Percentiles rank a stretch among this genome's conserved stretches.
These are phyloP conservation scores for Diaporthe nobilis DNA, from an alignment of 2,329 filamentous ascomycete genomes.

Conservation along the genomic window DNA sequence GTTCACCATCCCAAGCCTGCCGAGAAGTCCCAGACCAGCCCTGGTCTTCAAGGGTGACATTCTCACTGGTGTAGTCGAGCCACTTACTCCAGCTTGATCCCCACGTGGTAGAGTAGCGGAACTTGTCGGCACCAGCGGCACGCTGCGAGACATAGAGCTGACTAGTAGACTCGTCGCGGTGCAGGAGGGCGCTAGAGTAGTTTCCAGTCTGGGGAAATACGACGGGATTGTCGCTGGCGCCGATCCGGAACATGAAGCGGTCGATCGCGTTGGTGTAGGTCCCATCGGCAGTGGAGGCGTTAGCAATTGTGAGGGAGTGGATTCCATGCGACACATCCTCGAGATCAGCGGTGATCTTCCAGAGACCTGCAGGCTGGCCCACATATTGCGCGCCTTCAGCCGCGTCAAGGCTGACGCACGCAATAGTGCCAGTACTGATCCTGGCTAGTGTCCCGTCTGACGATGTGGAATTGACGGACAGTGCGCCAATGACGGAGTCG, in stretches of 20 bases:
- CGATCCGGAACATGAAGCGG: conserved; percentile 73
- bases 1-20: conserved; percentile 37
- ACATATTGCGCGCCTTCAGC: conserved; percentile 55
- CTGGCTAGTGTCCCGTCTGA: conserved; percentile 57
- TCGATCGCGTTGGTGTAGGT: conserved; percentile 67
- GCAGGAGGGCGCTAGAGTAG: conserved; percentile 68
- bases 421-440: conserved; percentile 59
- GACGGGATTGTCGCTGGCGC: conserved; percentile 70
- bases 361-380: conserved; percentile 67
- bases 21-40: conserved; percentile 63
- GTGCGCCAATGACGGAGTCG: conserved; percentile 62
- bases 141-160: conserved; percentile 67
- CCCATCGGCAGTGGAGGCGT: conserved; percentile 60
- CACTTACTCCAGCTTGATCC: conserved; percentile 72
- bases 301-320: conserved; percentile 70
- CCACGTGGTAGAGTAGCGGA: conserved; percentile 74
- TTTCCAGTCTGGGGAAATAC: conserved; percentile 70
- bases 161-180: conserved; percentile 49
- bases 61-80: conserved; percentile 66
- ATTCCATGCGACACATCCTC: conserved; percentile 72
- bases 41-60: conserved; percentile 63
- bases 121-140: conserved; percentile 73
- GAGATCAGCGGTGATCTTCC: conserved; percentile 67
- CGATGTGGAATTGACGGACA: conserved; percentile 68
- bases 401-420: conserved; percentile 58